These are phyloP conservation scores for Prunus salicina DNA, from an alignment of 306 rosid genomes.

Conservation along the genomic window DNA sequence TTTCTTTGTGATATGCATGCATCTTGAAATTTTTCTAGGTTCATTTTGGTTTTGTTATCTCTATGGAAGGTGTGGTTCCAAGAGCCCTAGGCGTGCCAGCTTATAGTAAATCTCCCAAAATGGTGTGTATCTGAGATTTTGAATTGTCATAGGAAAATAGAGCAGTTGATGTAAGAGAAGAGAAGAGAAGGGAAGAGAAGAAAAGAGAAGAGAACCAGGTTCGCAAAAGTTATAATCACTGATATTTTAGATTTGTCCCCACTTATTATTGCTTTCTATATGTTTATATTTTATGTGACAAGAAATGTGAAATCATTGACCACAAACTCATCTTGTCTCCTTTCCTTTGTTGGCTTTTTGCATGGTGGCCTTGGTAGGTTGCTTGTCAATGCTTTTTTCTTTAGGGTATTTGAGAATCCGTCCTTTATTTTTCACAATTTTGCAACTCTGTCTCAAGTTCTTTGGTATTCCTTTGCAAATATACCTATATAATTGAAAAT, in stretches of 20 bases:
- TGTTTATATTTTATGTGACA: slow-evolving; percentile 19
- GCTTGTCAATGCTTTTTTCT: background rate
- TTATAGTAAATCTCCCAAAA: background rate
- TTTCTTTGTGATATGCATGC: too few relatives aligned
- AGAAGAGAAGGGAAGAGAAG: too few relatives aligned
- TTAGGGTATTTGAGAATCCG: background rate
- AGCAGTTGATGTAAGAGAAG: background rate
- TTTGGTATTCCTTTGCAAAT: background rate
- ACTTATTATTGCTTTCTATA: background rate
- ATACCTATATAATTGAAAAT: too few relatives aligned
- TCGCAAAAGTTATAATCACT: background rate
- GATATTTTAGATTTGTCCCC: background rate
- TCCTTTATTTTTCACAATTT: background rate
- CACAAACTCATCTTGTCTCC: slow-evolving; percentile 11
- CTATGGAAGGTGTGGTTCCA: too few relatives aligned
- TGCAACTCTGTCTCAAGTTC: background rate
- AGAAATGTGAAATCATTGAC: slow-evolving; percentile 38
- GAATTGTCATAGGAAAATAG: background rate
- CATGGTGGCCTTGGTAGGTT: slow-evolving; percentile 16
- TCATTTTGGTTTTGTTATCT: too few relatives aligned
- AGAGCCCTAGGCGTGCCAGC: too few relatives aligned
- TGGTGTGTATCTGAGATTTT: background rate
- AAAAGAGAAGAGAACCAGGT: background rate
- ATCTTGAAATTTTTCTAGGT: too few relatives aligned
- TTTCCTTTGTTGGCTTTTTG: slow-evolving; percentile 4